Base-by-base conservation (phyloP, 352 stramenopile species). In the Plasmopara halstedii region DNA sequence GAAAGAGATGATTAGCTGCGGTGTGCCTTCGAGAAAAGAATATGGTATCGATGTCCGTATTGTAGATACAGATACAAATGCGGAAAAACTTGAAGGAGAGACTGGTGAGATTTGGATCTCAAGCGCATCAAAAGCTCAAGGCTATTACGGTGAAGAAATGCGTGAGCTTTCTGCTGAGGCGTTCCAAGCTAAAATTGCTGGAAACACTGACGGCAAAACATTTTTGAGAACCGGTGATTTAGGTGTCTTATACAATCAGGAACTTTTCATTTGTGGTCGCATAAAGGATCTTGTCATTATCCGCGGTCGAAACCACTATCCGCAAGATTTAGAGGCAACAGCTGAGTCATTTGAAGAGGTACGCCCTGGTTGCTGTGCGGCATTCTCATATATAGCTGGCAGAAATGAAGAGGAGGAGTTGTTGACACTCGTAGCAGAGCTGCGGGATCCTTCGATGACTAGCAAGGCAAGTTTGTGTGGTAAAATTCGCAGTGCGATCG, bases 271-370 rank as follows among this genome's bases (percentile, higher is more conserved):
- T 40, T 99, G 95, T 67, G 97, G 97, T 6, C 81, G 97, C 31
- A 83, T 98, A 39, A 99, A 99, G 70, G 97, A 99, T 62, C 64
- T 99, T 17, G 95, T 99, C 44, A 99, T 99, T 66, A 88, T 99
- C 36, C 82, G 93, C n/a, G 97, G 97, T 6, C 73, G 94, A 2
- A 99, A 99, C 67, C 94, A 99, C 62, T 99, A 99, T 60, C 97
- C 97, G 6, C 95, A 99, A 66, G 97, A 99, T 61, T 80, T 99
- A 17, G 97, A 99, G 57, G 72, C 81, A 8, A 96, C 87, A 7
- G 92, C 88, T 1, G 94, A 98, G 68, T 58, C 45, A 8, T 65
- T 83, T 31, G 51, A 70, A 34, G 74, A 88, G 9, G 50, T 97
- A 14, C 84, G 95, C n/a, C 92, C 91, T 34, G 96, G 96, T 18